Conservation (phyloP, 352 stramenopile species). For the Phytophthora pisi region DNA sequence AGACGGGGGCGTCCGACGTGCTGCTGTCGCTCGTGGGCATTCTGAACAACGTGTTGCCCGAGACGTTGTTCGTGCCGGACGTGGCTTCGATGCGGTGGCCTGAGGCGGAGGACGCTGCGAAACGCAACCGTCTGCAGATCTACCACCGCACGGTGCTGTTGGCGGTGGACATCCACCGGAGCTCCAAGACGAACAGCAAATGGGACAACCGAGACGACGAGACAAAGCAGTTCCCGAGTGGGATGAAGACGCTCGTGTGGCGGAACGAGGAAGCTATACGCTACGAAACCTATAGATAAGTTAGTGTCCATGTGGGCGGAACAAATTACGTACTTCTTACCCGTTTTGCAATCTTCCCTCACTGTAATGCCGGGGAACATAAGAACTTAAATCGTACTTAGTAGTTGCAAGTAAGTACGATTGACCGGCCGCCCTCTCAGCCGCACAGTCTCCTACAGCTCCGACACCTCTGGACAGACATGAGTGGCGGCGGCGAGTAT, state of each 20-base stretch:
- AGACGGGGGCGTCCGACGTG: slow-evolving; percentile 54
- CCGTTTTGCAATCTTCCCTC: no score
- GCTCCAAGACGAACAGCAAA: slow-evolving; percentile 48
- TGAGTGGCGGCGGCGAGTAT: slow-evolving; percentile 85
- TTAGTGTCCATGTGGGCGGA: no score
- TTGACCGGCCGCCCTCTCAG: slow-evolving; percentile 6
- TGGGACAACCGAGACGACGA: slow-evolving; percentile 9
- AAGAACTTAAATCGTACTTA: neutral
- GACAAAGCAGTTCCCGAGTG: slow-evolving; percentile 8
- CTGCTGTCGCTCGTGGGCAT: slow-evolving; percentile 57
- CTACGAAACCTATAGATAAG: neutral
- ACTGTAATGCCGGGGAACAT: neutral
- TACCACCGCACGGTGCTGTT: slow-evolving; percentile 53
- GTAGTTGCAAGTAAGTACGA: neutral
- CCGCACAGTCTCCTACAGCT: slow-evolving; percentile 30
- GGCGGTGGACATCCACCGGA: slow-evolving; percentile 54
- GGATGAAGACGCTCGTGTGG: slow-evolving; percentile 29
- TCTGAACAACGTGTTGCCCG: slow-evolving; percentile 55
- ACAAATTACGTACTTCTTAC: no score
- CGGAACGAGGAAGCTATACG: neutral
- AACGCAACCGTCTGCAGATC: slow-evolving; percentile 45
- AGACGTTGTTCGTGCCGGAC: slow-evolving; percentile 46
- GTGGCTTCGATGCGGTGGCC: slow-evolving; percentile 28
- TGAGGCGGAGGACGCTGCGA: slow-evolving; percentile 22
- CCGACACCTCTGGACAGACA: slow-evolving; percentile 28